Evolutionary conservation across 2,329 filamentous ascomycete genomes (phyloP).

Genomic region (Lachnellula subtilissima): DNA sequence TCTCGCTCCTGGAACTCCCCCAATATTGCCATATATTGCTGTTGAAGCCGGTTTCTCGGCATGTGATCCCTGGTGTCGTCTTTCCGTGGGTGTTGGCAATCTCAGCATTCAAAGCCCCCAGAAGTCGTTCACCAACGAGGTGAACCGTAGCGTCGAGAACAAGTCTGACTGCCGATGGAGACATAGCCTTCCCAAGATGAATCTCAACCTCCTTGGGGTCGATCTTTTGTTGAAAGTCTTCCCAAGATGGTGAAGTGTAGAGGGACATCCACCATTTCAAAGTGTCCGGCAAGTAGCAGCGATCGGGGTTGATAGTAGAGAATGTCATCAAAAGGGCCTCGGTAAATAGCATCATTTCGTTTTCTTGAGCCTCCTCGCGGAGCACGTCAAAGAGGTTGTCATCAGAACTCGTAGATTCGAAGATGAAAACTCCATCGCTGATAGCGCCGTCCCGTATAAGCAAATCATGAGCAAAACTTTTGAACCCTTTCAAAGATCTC

Average conservation of each 20-base stretch:
- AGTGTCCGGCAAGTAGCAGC: constrained; percentile 2
- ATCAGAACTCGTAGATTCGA: constrained; percentile 7
- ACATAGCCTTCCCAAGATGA: constrained; percentile 11
- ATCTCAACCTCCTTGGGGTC: constrained; percentile 1
- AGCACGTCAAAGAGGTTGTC: constrained; percentile 14
- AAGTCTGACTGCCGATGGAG: constrained; percentile 3
- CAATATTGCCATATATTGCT: constrained; percentile 14
- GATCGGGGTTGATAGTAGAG: constrained; percentile 7
- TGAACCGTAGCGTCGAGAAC: constrained; percentile 9
- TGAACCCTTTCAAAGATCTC: constrained; percentile 15
- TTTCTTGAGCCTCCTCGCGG: background rate
- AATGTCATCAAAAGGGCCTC: constrained; percentile 11
- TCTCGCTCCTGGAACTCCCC: constrained; percentile 6
- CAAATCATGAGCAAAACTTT: constrained; percentile 9
- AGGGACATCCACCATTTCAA: constrained; percentile 15
- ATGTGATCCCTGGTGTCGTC: background rate
- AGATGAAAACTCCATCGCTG: constrained; percentile 8
- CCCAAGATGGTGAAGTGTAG: constrained; percentile 8
- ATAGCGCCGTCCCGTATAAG: constrained; percentile 1
- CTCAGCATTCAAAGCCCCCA: constrained; percentile 5
- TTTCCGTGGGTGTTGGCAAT: constrained; percentile 3
- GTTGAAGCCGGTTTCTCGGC: background rate
- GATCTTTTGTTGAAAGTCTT: constrained; percentile 5
- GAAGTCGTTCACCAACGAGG: constrained; percentile 12
- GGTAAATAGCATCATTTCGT: constrained; percentile 8